A percentile compares a stretch with the other conserved stretches of the same genome.
phyloP scores from a whole-genome alignment of 768 basidiomycete genomes.

The Mycena albidolilacea region DNA sequence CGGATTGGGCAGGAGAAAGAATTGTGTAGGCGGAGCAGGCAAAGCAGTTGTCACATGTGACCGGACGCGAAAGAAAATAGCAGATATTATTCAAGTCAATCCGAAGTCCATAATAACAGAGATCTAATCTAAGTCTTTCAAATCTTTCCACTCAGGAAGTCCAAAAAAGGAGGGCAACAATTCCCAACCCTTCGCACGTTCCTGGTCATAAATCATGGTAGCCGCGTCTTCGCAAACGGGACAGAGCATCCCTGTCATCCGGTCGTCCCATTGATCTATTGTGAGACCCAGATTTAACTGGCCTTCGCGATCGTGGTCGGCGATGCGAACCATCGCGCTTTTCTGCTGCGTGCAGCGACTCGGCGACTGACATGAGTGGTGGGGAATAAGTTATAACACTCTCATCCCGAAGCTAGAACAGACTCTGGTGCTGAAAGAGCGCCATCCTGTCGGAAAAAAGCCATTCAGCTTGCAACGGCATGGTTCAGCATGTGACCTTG shows the following conservation, averaged over 20 bases:
- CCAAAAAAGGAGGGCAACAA: conserved; percentile 28
- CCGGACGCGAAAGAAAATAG: too few species aligned
- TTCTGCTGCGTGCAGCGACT: conserved; percentile 9
- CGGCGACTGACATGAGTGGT: not conserved
- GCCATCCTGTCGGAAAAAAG: conserved; percentile 4
- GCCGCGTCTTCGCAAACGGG: conserved; percentile 14
- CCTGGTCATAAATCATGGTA: not conserved
- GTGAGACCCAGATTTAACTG: conserved; percentile 20
- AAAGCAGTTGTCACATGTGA: too few species aligned
- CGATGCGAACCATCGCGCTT: conserved; percentile 13
- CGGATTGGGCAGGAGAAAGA: too few species aligned
- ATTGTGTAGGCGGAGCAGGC: too few species aligned
- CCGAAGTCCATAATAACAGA: not conserved
- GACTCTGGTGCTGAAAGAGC: conserved; percentile 13
- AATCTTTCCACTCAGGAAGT: conserved; percentile 21
- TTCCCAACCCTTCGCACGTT: conserved; percentile 13
- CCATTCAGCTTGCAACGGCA: too few species aligned
- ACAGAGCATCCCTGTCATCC: conserved; percentile 10
- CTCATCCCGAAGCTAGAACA: conserved; percentile 9
- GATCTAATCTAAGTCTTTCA: conserved; percentile 17
- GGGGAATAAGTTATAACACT: not conserved
- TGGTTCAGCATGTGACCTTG: too few species aligned
- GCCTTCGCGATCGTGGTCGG: conserved; percentile 17
- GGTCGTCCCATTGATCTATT: conserved; percentile 24
- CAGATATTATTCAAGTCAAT: too few species aligned